Base-by-base conservation (phyloP, 768 basidiomycete species). In the Tulasnella sp. region DNA sequence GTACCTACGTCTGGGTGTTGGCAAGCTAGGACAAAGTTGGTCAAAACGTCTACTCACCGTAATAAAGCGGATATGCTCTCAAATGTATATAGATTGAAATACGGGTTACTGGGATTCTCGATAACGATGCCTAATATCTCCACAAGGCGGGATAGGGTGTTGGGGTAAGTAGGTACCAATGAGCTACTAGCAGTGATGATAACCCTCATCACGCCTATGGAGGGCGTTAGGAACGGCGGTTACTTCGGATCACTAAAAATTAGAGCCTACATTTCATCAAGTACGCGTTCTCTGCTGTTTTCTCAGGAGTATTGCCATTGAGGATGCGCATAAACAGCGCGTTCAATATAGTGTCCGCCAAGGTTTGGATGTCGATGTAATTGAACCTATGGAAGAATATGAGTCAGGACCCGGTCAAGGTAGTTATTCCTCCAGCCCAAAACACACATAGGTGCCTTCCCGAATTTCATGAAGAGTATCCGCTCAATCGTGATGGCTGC, bases 401-500 rank as follows among this genome's bases (percentile, higher is more conserved):
- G 14, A 28, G 75, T 8, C 42, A 75, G 64, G 34, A 1, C 20
- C 12, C 7, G 2, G 11, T 41, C 73, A 37, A 37, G 2, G n/a
- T n/a, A 42, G 41, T 9, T 58, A n/a, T 50, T 58, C 18, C 16
- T 50, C 37, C 54, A 73, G 44, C 34, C 3, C 73, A 14, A 31
- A 0, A 88, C 94, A 79, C 80, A 98, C 96, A 96, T 84, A 37
- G 95, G 88, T 82, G 91, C 89, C 6, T 89, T 89, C 3, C 91
- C 91, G 83, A 93, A 92, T 84, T 94, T 96, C 86, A 98, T 98
- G 86, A 92, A 95, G 58, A 99, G 87, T 78, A 98, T 93, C 8
- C 96, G 91, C 84, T 99, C 98, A 84, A 99, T 97, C 24, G 97
- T 96, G 83, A 98, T 96, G n/a, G 98, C 97, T 11, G 97, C 96